phyloP scores from a whole-genome alignment of 1,284 basidiomycete genomes.

The Tilletia setariae region DNA sequence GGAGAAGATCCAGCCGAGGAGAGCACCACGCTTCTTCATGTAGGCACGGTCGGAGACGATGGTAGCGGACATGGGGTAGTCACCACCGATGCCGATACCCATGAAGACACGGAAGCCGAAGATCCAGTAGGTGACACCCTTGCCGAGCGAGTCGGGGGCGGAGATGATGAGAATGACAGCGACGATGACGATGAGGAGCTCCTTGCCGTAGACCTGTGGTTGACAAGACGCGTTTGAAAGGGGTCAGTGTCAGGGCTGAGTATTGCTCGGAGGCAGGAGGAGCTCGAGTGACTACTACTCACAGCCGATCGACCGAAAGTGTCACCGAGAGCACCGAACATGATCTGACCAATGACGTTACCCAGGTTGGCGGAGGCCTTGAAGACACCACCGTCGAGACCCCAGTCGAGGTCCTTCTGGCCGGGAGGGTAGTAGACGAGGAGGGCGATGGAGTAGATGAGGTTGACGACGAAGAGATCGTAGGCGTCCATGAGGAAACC shows the following conservation, averaged over 20 bases:
- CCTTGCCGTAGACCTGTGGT: conserved; percentile 44
- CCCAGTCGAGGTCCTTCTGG: conserved; percentile 41
- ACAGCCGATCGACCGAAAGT: conserved; percentile 44
- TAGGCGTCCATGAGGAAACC: conserved; percentile 47
- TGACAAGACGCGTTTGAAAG: neutral
- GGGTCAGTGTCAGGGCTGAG: neutral
- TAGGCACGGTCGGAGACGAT: conserved; percentile 45
- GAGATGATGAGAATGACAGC: conserved; percentile 49
- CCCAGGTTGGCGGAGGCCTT: conserved; percentile 51
- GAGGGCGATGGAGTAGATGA: conserved; percentile 49
- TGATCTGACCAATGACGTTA: conserved; percentile 47
- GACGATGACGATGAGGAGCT: conserved; percentile 46
- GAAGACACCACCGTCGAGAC: conserved; percentile 49
- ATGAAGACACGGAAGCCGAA: conserved; percentile 44
- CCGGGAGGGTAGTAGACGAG: conserved; percentile 33
- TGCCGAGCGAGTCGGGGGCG: conserved; percentile 41
- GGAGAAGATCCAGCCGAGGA: conserved; percentile 56
- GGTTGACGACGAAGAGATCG: conserved; percentile 42
- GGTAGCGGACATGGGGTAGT: conserved; percentile 70
- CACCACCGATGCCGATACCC: conserved; percentile 64
- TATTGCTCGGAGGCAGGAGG: neutral
- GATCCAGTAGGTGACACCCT: conserved; percentile 49
- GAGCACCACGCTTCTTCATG: conserved; percentile 43
- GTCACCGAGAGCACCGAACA: conserved; percentile 51
- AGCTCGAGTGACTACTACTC: too few species aligned